Evolutionary conservation across 2,329 filamentous ascomycete species (phyloP).

Genomic region (Fusarium sp.): DNA sequence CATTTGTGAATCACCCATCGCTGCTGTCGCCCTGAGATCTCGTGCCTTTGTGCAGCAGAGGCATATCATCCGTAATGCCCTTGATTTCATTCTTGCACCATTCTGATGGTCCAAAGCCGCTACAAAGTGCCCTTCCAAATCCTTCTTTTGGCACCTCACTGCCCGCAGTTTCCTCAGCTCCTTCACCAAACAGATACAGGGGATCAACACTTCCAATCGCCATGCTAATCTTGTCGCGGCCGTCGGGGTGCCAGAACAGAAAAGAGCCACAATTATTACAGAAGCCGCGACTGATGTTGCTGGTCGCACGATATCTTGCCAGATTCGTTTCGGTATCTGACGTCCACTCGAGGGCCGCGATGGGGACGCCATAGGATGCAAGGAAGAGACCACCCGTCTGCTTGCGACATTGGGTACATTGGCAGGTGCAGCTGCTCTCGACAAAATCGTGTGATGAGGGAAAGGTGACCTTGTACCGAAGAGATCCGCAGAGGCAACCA

Average conservation of each 20-base stretch:
- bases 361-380: not conserved
- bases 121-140: not conserved
- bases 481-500: conserved; percentile 10
- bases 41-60: conserved; percentile 10
- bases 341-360: not conserved
- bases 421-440: conserved; percentile 14
- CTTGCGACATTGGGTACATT: conserved; percentile 27
- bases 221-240: conserved; percentile 5
- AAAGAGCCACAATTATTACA: conserved; percentile 19
- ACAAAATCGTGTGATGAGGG: not conserved
- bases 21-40: conserved; percentile 13
- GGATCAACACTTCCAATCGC: conserved; percentile 21
- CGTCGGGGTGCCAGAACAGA: conserved; percentile 19
- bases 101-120: not conserved
- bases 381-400: conserved; percentile 25
- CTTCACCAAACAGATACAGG: conserved; percentile 3
- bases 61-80: conserved; percentile 26
- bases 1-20: not conserved
- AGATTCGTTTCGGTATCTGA: not conserved
- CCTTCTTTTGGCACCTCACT: not conserved
- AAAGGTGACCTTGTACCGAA: conserved; percentile 19
- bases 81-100: conserved; percentile 27
- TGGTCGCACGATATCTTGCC: conserved; percentile 8
- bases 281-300: conserved; percentile 8
- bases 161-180: not conserved